A percentile compares a stretch with the other conserved stretches of the same genome.
These are phyloP conservation scores for Torulaspora maleeae DNA, from an alignment of 805 yeast genomes.

Conservation along the genomic window DNA sequence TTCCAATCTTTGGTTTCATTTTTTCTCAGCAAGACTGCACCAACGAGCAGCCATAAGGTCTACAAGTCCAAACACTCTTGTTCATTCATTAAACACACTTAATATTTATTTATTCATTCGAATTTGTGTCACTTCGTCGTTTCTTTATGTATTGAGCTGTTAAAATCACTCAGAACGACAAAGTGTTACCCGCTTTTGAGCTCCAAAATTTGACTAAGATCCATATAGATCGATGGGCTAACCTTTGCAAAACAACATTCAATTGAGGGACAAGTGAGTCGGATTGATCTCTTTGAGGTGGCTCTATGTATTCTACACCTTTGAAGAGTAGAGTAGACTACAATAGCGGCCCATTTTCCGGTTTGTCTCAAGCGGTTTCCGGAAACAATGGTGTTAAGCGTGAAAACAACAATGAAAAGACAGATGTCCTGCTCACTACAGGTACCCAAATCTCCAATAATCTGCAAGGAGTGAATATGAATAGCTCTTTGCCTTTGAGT, in stretches of 20 bases:
- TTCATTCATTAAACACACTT: not conserved
- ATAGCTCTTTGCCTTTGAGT: constrained; percentile 3
- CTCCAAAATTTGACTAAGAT: constrained; percentile 1
- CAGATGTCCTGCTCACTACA: not conserved
- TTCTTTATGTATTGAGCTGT: not conserved
- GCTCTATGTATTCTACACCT: constrained; percentile 34
- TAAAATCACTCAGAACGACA: not conserved
- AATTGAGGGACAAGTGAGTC: not conserved
- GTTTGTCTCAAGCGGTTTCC: constrained; percentile 15
- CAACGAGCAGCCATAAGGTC: too few relatives aligned
- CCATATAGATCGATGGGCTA: not conserved
- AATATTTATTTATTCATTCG: constrained; percentile 1
- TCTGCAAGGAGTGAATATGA: not conserved
- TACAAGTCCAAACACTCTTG: too few relatives aligned
- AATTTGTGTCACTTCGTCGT: not conserved
- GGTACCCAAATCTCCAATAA: not conserved
- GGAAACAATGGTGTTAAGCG: constrained; percentile 5
- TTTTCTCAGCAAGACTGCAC: too few relatives aligned
- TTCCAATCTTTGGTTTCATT: not conserved
- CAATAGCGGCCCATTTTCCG: constrained; percentile 20
- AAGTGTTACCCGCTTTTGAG: not conserved
- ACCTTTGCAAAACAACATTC: not conserved
- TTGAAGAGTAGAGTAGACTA: constrained; percentile 32
- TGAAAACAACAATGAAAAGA: constrained; percentile 1
- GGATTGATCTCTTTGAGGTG: not conserved